Base-by-base conservation (phyloP, 1,284 basidiomycete genomes). In the Rhodotorula mucilaginosa region DNA sequence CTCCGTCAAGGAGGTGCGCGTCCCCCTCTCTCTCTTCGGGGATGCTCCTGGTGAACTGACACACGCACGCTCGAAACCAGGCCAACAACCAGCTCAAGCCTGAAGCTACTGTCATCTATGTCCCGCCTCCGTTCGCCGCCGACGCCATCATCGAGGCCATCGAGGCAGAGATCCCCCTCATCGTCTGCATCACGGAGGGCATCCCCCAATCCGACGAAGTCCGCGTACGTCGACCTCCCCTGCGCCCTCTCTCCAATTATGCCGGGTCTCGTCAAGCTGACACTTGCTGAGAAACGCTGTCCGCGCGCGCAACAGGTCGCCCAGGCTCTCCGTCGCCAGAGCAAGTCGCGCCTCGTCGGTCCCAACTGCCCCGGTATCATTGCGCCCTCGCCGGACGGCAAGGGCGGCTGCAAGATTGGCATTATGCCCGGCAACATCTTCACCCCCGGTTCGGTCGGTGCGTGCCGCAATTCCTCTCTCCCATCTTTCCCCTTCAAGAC, bases 341-440 rank as follows among this genome's bases (percentile, higher is more conserved):
- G 89, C 76, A 94, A 92, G 80, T 96, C 93, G 71, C 89, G 97
- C 78, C 89, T 99, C 77, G 79, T 83, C 56, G 81, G 82, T 29
- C 94, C 93, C 59, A 99, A 99, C 83, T 99, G 97, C 84, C 97
- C 97, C 7, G 97, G 97, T 81, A 89, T 99, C 79, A 98, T 99
- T 80, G 94, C 95, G 81, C 93, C 94, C 44, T 86, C 91, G 68
- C 61, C 69, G 19, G 56, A 71, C 59, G 67, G 65, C 57, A 72
- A 73, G 56, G 81, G 82, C 67, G 96, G 96, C 23, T 99, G 97
- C 86, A 99, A 99, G 86, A 98, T 99, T 88, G 97, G 97, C 73
- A 99, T 99, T 81, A 96, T 98, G 85, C 97, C 97, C 39, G 96
- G 95, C 56, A 93, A 97, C 81, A 96, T 99, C 78, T 96, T 98